Evolutionary conservation across 2,329 filamentous ascomycete genomes (phyloP).

Genomic region (Trichophaea hybrida): DNA sequence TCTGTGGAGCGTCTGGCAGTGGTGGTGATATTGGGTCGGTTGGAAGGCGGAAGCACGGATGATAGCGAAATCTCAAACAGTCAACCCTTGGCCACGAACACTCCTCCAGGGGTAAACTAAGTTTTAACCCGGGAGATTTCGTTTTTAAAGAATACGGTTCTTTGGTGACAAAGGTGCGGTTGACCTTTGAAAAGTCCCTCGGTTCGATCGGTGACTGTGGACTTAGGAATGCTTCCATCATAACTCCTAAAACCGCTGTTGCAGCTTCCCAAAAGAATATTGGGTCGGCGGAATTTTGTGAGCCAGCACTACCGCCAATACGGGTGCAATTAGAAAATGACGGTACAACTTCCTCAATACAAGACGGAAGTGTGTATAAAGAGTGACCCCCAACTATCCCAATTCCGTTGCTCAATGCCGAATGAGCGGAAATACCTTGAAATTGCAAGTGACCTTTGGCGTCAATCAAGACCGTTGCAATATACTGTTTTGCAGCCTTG

Average conservation of each 20-base stretch:
- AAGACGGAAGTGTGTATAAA: constrained; percentile 78
- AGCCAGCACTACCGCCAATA: background rate
- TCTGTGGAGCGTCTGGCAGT: constrained; percentile 22
- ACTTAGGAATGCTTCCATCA: constrained; percentile 19
- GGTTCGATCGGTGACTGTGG: constrained; percentile 14
- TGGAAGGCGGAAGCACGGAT: constrained; percentile 77
- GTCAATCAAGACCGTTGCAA: constrained; percentile 75
- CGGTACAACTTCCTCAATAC: constrained; percentile 76
- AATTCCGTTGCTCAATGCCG: constrained; percentile 64
- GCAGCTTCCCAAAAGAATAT: constrained; percentile 19
- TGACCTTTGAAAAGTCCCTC: constrained; percentile 20
- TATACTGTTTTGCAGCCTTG: constrained; percentile 67
- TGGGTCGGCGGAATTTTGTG: constrained; percentile 8
- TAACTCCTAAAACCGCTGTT: constrained; percentile 15
- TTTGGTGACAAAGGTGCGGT: constrained; percentile 24
- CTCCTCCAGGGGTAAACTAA: constrained; percentile 48
- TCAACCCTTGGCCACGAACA: constrained; percentile 53
- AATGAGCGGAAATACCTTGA: constrained; percentile 63
- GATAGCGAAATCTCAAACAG: constrained; percentile 71
- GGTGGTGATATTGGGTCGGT: constrained; percentile 44
- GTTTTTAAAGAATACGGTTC: constrained; percentile 25
- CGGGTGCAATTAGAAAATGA: constrained; percentile 18
- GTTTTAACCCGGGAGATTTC: constrained; percentile 22
- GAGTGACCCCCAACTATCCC: constrained; percentile 88
- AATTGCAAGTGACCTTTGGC: constrained; percentile 66